Base-by-base conservation (phyloP, 164 flowering plant genomes). In the Warburgia ugandensis region DNA sequence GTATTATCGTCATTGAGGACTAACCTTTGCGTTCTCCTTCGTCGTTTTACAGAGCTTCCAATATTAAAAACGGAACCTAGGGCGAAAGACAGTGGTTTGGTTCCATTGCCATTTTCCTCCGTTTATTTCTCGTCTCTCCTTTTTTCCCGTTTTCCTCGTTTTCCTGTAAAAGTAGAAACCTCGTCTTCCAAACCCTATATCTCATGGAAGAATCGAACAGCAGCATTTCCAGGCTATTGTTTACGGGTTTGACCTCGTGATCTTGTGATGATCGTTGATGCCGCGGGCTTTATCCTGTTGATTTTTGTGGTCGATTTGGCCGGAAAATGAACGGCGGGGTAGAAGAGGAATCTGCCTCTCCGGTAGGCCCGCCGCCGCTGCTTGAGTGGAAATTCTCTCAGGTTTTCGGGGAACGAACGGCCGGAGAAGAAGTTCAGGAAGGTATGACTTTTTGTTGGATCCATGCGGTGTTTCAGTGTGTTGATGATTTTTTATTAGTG, bases 321-420 rank as follows among this genome's bases (percentile, higher is more conserved):
- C 45, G 59, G 59, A 48, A 54, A 43, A 58, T 76, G 84, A 71
- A 67, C 68, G 78, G 71, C 52, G 77, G 70, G 33, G 74, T 65
- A 45, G 68, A 54, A 16, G 68, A 40, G 17, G 78, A 30, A 11
- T 66, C 27, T 12, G 66, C 55, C 44, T 39, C 63, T 38, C 48
- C 65, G 50, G 63, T 19, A n/a, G 71, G 59, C 43, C 61, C 79
- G 55, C 60, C 72, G 44, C 66, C 60, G 57, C 64, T 79, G 43
- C 79, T 83, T 11, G 92, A 83, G 50, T 86, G 95, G 95, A 83
- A 81, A 55, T 86, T 86, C 68, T 75, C 95, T 29, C 95, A 86
- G 74, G 95, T 86, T 3, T 83, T 86, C 37, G 95, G 95, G 1
- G 95, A 86, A 48, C 65, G 95, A 5, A 40, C 85, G 44, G 92